Evolutionary conservation across 1,284 basidiomycete genomes (phyloP).

Genomic region (Vanrija sp.): DNA sequence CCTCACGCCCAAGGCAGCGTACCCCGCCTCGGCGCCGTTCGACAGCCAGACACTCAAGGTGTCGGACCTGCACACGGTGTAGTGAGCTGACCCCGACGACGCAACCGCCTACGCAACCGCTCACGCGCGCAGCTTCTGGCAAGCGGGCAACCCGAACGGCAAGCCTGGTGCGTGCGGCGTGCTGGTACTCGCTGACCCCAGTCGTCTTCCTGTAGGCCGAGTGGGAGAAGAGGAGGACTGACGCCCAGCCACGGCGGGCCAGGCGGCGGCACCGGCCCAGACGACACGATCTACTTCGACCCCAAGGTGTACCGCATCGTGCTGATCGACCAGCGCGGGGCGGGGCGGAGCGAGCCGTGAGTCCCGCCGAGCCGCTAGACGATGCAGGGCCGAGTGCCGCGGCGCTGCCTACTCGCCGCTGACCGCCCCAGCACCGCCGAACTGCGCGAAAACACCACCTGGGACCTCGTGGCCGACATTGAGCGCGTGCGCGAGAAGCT

Average conservation of each 20-base stretch:
- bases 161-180: conserved; percentile 43
- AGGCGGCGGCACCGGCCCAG: conserved; percentile 37
- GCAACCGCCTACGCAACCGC: not conserved
- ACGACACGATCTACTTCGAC: conserved; percentile 75
- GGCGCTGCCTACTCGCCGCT: not conserved
- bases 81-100: conserved; percentile 54
- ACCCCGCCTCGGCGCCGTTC: conserved; percentile 62
- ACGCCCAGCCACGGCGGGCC: conserved; percentile 29
- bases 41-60: conserved; percentile 66
- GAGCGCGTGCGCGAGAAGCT: conserved; percentile 75
- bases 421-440: conserved; percentile 58
- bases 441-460: conserved; percentile 84
- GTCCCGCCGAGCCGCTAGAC: not conserved
- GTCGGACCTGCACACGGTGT: conserved; percentile 68
- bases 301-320: conserved; percentile 68
- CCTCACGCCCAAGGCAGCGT: conserved; percentile 44
- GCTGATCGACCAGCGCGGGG: conserved; percentile 75
- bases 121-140: conserved; percentile 60
- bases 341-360: conserved; percentile 77
- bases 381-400: too few species aligned
- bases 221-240: not conserved
- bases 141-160: conserved; percentile 73
- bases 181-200: conserved; percentile 29
- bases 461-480: conserved; percentile 87
- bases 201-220: conserved; percentile 63